phyloP scores from a whole-genome alignment of 805 yeast genomes.

The Phaffomyces opuntiae region DNA sequence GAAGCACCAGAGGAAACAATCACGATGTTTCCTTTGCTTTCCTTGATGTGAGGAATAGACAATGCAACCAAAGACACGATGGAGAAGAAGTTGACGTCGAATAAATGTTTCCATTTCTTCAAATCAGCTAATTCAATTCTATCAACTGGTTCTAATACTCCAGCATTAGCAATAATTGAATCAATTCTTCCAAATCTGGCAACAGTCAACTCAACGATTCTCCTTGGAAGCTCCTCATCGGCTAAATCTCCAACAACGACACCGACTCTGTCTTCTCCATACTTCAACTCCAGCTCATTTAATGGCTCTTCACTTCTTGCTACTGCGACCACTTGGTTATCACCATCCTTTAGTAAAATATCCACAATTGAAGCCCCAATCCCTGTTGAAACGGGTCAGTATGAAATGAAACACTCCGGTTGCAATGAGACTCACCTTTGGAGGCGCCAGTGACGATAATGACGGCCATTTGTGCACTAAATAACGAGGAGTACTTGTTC shows the following conservation, averaged over 20 bases:
- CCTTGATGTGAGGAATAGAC: constrained; percentile 51
- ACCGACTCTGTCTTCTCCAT: constrained; percentile 39
- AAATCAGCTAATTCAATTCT: constrained; percentile 46
- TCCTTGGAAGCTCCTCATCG: constrained; percentile 18
- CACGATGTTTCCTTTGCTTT: constrained; percentile 55
- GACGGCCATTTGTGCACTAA: constrained; percentile 23
- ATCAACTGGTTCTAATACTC: constrained; percentile 73
- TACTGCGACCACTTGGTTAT: constrained; percentile 53
- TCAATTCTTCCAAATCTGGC: constrained; percentile 50
- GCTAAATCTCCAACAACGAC: constrained; percentile 49
- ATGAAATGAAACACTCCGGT: too few relatives aligned
- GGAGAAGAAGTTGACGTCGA: constrained; percentile 74
- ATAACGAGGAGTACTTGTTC: not conserved
- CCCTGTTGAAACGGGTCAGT: constrained; percentile 33
- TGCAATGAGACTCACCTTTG: constrained; percentile 30
- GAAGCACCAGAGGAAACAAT: constrained; percentile 91
- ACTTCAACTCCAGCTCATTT: constrained; percentile 32
- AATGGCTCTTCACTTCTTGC: constrained; percentile 58
- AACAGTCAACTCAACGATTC: constrained; percentile 39
- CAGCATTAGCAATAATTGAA: constrained; percentile 72
- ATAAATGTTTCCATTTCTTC: constrained; percentile 53
- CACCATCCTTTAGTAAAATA: constrained; percentile 31
- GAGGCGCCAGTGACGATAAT: constrained; percentile 59
- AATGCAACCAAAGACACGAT: constrained; percentile 50
- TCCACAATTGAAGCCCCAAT: constrained; percentile 76